A percentile compares a stretch with the other conserved stretches of the same genome.
phyloP scores from a whole-genome alignment of 2,329 filamentous ascomycete species.

The Fusarium brachygibbosum region DNA sequence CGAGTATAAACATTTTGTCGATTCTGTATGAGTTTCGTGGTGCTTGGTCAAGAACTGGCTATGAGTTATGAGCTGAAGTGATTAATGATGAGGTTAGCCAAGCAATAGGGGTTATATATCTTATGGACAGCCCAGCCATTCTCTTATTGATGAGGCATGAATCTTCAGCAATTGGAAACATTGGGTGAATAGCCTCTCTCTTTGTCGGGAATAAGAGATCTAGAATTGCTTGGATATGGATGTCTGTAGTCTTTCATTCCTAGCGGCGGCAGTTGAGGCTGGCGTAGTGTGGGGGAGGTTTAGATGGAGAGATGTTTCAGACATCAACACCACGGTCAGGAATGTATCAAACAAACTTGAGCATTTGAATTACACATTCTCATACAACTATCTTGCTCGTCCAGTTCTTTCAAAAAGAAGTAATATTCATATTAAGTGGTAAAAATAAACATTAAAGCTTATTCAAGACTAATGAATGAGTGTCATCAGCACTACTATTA shows the following conservation, averaged over 20 bases:
- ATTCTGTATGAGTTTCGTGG: neutral
- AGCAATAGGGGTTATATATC: constrained; percentile 22
- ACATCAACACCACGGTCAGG: constrained; percentile 1
- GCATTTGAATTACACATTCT: neutral
- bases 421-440: too few species aligned
- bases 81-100: neutral
- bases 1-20: constrained; percentile 22
- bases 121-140: constrained; percentile 5
- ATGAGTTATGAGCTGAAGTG: neutral
- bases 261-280: constrained; percentile 20
- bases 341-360: neutral
- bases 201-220: neutral
- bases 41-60: accelerated
- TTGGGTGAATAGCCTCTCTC: neutral
- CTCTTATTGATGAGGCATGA: neutral
- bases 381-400: accelerated
- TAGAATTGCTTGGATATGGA: neutral
- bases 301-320: constrained; percentile 18
- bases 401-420: accelerated
- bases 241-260: constrained; percentile 12
- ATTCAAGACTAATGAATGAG: neutral
- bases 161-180: neutral
- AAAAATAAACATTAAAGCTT: too few species aligned
- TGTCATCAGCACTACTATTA: neutral
- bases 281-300: constrained; percentile 11